Percentiles rank a stretch among this genome's conserved stretches.
Conservation (phyloP, 108 stramenopile genomes). For the Craspedostauros australis region DNA sequence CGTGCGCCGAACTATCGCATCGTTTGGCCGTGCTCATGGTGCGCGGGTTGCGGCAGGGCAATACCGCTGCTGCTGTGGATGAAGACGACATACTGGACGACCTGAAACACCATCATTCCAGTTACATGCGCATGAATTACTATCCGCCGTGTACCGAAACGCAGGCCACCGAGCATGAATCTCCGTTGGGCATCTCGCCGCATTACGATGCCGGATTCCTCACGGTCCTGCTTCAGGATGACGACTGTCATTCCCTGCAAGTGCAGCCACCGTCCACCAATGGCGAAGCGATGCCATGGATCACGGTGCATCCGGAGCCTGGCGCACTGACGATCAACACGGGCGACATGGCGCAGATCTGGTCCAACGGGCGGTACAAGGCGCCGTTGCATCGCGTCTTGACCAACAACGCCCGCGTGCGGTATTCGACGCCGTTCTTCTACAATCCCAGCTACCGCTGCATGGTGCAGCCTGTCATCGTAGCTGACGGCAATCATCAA, state of each 20-base stretch:
- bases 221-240: constrained; percentile 84
- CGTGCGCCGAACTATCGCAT: constrained; percentile 56
- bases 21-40: constrained; percentile 58
- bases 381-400: constrained; percentile 90
- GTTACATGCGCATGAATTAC: constrained; percentile 81
- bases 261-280: constrained; percentile 48
- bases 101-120: constrained; percentile 59
- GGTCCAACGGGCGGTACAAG: constrained; percentile 83
- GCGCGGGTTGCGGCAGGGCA: constrained; percentile 37
- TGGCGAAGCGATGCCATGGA: constrained; percentile 60
- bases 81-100: constrained; percentile 27
- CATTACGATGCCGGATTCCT: constrained; percentile 91
- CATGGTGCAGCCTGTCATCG: constrained; percentile 36
- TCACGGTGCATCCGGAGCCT: constrained; percentile 68
- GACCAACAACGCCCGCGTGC: constrained; percentile 41
- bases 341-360: constrained; percentile 90
- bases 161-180: constrained; percentile 6
- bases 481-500: not conserved
- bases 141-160: constrained; percentile 59
- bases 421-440: constrained; percentile 92
- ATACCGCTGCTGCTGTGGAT: no score
- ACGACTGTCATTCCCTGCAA: constrained; percentile 73
- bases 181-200: constrained; percentile 67
- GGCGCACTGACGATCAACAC: constrained; percentile 90
- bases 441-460: constrained; percentile 83